These are phyloP conservation scores for Asterionellopsis glacialis DNA, from an alignment of 108 stramenopile species.

Conservation along the genomic window DNA sequence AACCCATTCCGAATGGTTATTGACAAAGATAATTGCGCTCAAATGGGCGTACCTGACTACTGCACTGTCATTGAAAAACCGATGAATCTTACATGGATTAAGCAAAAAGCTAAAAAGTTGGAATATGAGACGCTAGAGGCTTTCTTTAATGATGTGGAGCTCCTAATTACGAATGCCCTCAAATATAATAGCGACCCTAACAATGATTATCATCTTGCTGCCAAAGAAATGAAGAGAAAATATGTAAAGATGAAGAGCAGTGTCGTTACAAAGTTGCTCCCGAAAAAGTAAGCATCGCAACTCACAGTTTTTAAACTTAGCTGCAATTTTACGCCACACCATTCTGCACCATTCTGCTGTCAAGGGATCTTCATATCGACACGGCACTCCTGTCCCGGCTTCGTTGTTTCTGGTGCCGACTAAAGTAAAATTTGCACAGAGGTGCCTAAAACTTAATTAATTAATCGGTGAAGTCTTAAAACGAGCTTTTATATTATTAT, in stretches of 20 bases:
- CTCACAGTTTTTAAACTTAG: no score
- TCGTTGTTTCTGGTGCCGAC: no score
- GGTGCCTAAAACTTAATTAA: no score
- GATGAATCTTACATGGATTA: slow-evolving; percentile 76
- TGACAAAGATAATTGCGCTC: slow-evolving; percentile 57
- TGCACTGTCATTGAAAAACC: slow-evolving; percentile 65
- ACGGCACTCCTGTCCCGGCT: no score
- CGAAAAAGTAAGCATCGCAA: neutral
- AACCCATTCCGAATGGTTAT: slow-evolving; percentile 86
- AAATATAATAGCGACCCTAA: slow-evolving; percentile 60
- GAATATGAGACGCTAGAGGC: slow-evolving; percentile 55
- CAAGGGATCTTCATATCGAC: no score
- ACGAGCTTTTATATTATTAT: no score
- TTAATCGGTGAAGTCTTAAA: no score
- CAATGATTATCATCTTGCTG: slow-evolving; percentile 73
- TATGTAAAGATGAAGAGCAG: slow-evolving; percentile 36
- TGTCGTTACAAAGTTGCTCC: slow-evolving; percentile 24
- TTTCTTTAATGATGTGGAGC: slow-evolving; percentile 73
- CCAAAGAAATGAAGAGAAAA: slow-evolving; percentile 57
- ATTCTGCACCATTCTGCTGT: no score
- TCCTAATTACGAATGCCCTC: slow-evolving; percentile 69
- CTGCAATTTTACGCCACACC: no score
- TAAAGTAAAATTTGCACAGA: no score
- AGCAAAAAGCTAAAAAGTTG: slow-evolving; percentile 56
- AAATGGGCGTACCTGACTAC: slow-evolving; percentile 77